Evolutionary conservation across 2,329 filamentous ascomycete species (phyloP).

Genomic region (Ceratocystis lukuohia): DNA sequence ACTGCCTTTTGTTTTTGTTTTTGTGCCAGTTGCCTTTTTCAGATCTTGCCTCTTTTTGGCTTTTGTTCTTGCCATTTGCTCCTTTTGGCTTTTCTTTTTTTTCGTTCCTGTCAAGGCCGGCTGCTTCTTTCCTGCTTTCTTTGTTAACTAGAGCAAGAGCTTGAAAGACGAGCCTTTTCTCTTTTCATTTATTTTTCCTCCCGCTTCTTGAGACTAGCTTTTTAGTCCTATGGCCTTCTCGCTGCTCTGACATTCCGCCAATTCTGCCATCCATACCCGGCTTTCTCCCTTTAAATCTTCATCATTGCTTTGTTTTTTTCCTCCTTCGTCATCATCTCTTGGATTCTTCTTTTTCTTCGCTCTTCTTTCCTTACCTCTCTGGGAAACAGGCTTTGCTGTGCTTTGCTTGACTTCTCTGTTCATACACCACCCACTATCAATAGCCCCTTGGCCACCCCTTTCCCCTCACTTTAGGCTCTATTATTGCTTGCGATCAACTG

Average conservation of each 20-base stretch:
- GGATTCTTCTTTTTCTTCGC: background rate
- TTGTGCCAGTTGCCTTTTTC: background rate
- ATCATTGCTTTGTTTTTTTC: constrained; percentile 1
- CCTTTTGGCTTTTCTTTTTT: background rate
- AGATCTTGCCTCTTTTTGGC: background rate
- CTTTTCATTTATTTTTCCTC: background rate
- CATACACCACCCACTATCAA: background rate
- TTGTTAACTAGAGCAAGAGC: background rate
- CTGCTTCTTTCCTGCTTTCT: background rate
- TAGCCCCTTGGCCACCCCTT: background rate
- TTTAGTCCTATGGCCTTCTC: background rate
- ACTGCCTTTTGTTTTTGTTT: constrained; percentile 1
- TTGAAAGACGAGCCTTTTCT: background rate
- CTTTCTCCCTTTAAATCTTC: background rate
- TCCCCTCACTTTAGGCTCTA: background rate
- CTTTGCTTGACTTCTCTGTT: background rate
- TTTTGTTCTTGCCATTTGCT: background rate
- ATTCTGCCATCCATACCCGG: background rate
- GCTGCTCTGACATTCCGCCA: background rate
- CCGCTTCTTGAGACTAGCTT: background rate
- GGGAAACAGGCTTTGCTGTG: background rate
- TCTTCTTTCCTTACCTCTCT: background rate
- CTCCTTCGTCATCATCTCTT: too few relatives aligned
- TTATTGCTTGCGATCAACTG: background rate
- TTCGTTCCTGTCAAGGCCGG: background rate